Percentiles rank a stretch among this genome's conserved stretches.
Evolutionary conservation across 371 early-diverging fungal species (phyloP).

Genomic region (Catenaria anguillulae): DNA sequence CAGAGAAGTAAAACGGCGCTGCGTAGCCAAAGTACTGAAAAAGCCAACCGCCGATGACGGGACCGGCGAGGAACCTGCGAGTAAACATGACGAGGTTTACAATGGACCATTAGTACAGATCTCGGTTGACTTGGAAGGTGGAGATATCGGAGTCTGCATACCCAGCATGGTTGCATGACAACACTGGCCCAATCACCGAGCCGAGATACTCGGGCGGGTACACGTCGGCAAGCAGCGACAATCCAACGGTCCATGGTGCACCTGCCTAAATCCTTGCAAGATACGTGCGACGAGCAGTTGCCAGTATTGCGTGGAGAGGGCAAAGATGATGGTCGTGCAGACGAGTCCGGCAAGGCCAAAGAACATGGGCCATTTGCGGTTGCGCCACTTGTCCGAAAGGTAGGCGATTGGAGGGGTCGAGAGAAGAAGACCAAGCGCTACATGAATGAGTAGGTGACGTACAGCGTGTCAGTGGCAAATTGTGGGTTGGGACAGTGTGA

Average conservation of each 20-base stretch:
- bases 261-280: slow-evolving; percentile 65
- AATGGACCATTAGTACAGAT: too few relatives aligned
- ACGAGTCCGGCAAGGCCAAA: slow-evolving; percentile 49
- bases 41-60: slow-evolving; percentile 57
- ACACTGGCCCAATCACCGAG: slow-evolving; percentile 55
- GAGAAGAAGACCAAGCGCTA: slow-evolving; percentile 55
- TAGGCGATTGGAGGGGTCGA: slow-evolving; percentile 60
- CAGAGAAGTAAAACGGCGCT: slow-evolving; percentile 60
- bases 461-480: not conserved
- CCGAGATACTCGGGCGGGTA: slow-evolving; percentile 53
- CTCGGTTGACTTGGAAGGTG: not conserved
- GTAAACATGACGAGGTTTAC: too few relatives aligned
- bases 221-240: slow-evolving; percentile 52
- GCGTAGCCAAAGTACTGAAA: slow-evolving; percentile 46
- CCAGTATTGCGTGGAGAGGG: slow-evolving; percentile 45
- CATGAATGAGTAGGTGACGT: too few relatives aligned
- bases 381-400: slow-evolving; percentile 54
- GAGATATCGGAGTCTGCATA: slow-evolving; percentile 14
- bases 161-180: slow-evolving; percentile 54
- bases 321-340: slow-evolving; percentile 51
- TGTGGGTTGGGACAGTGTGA: not conserved
- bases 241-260: slow-evolving; percentile 42
- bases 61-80: slow-evolving; percentile 43
- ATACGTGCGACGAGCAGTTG: slow-evolving; percentile 55
- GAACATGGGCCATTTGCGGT: slow-evolving; percentile 60